phyloP scores from a whole-genome alignment of 129 eudicot genomes.

The Logfia minima region DNA sequence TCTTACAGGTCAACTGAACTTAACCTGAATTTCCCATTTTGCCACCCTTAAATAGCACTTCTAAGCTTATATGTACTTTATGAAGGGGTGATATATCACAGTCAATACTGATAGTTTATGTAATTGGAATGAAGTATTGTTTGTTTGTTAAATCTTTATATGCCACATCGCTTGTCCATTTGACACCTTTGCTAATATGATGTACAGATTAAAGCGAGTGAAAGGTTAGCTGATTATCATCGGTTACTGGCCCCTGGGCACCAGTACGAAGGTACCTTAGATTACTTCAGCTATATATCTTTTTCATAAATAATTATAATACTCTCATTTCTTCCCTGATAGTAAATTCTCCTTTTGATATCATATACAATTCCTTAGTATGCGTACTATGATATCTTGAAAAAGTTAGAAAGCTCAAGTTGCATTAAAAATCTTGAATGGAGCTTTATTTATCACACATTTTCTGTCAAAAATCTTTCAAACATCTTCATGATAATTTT shows the following conservation, averaged over 20 bases:
- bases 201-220: constrained; percentile 63
- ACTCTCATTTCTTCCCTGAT: not conserved
- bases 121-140: not conserved
- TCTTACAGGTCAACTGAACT: no score
- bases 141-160: constrained; percentile 12
- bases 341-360: not conserved
- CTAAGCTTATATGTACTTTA: no score
- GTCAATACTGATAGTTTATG: not conserved
- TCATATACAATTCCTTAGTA: not conserved
- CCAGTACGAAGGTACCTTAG: constrained; percentile 69
- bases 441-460: not conserved
- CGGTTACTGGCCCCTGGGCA: constrained; percentile 76
- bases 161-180: not conserved
- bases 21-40: no score
- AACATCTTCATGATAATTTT: not conserved
- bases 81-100: not conserved
- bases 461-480: not conserved
- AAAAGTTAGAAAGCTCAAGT: no score
- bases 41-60: not conserved
- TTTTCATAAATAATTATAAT: not conserved
- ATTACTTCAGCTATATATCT: not conserved
- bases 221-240: constrained; percentile 77
- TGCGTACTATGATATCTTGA: not conserved
- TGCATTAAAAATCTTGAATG: no score
- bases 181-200: constrained; percentile 8